These are phyloP conservation scores for Leccinum variicolor DNA, from an alignment of 768 basidiomycete species.

Conservation along the genomic window DNA sequence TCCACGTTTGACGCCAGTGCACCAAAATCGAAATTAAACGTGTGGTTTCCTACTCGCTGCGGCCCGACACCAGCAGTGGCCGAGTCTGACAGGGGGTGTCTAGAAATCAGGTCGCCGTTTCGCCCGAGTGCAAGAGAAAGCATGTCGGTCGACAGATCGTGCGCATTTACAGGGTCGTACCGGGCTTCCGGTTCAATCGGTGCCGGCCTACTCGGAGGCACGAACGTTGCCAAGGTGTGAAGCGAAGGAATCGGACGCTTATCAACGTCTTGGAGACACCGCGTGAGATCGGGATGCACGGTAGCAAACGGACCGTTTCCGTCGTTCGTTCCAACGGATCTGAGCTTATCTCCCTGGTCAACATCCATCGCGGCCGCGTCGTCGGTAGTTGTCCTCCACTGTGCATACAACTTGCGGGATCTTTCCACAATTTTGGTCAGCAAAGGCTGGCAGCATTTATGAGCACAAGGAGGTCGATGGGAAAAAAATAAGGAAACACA, in stretches of 20 bases:
- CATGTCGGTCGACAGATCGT: slow-evolving; percentile 33
- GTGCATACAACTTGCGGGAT: slow-evolving; percentile 43
- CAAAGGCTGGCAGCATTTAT: slow-evolving; percentile 39
- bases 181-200: slow-evolving; percentile 18
- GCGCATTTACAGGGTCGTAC: slow-evolving; percentile 16
- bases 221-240: slow-evolving; percentile 24
- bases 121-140: slow-evolving; percentile 29
- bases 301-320: slow-evolving; percentile 17
- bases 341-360: slow-evolving; percentile 14
- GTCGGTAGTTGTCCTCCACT: slow-evolving; percentile 32
- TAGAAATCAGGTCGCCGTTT: slow-evolving; percentile 23
- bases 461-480: slow-evolving; percentile 4
- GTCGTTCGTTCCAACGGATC: not conserved
- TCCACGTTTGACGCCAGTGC: slow-evolving; percentile 52
- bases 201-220: slow-evolving; percentile 13
- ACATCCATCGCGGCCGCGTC: slow-evolving; percentile 25
- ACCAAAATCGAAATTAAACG: slow-evolving; percentile 62
- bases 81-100: slow-evolving; percentile 18
- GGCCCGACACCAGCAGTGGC: slow-evolving; percentile 21
- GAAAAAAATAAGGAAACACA: slow-evolving; percentile 27
- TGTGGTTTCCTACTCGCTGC: slow-evolving; percentile 48
- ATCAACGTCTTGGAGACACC: slow-evolving; percentile 25
- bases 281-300: slow-evolving; percentile 23
- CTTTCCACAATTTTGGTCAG: slow-evolving; percentile 55
- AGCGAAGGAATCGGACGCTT: slow-evolving; percentile 15